Conservation (phyloP, 805 yeast genomes). For the Lachancea thermotolerans region DNA sequence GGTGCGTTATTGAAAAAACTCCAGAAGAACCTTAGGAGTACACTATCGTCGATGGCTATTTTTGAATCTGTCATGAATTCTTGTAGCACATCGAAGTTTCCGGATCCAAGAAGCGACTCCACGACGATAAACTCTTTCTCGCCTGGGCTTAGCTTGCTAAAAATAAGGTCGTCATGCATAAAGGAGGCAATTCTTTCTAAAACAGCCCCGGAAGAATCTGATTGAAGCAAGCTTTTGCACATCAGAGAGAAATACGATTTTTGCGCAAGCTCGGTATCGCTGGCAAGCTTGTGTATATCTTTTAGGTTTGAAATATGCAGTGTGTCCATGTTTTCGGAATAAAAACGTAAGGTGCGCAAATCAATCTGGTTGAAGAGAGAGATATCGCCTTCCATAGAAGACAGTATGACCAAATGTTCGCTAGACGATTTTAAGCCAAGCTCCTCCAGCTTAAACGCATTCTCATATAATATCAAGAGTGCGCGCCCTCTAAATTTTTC, state of each 20-base stretch:
- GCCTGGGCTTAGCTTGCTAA: constrained; percentile 12
- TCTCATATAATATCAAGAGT: constrained; percentile 17
- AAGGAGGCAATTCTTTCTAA: constrained; percentile 2
- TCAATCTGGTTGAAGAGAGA: constrained; percentile 7
- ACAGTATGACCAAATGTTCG: constrained; percentile 12
- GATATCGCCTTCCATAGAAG: constrained; percentile 9
- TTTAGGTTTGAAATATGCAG: constrained; percentile 14
- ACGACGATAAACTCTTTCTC: constrained; percentile 16
- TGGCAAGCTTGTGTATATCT: constrained; percentile 17
- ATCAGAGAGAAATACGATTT: constrained; percentile 19
- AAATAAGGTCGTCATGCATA: constrained; percentile 9
- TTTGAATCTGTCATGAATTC: constrained; percentile 11
- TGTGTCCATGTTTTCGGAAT: constrained; percentile 13
- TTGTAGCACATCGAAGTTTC: constrained; percentile 24
- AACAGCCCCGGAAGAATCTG: background rate
- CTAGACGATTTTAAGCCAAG: constrained; percentile 1
- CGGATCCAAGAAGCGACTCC: constrained; percentile 26
- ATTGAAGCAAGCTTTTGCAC: constrained; percentile 9
- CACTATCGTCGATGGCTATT: constrained; percentile 11
- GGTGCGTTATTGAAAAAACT: constrained; percentile 38
- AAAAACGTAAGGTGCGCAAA: constrained; percentile 11
- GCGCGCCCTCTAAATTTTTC: background rate
- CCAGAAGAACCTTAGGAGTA: constrained; percentile 34
- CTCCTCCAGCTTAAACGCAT: constrained; percentile 12
- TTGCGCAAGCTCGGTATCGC: constrained; percentile 21